phyloP scores from a whole-genome alignment of 768 basidiomycete species.

The Cubamyces lactineus region DNA sequence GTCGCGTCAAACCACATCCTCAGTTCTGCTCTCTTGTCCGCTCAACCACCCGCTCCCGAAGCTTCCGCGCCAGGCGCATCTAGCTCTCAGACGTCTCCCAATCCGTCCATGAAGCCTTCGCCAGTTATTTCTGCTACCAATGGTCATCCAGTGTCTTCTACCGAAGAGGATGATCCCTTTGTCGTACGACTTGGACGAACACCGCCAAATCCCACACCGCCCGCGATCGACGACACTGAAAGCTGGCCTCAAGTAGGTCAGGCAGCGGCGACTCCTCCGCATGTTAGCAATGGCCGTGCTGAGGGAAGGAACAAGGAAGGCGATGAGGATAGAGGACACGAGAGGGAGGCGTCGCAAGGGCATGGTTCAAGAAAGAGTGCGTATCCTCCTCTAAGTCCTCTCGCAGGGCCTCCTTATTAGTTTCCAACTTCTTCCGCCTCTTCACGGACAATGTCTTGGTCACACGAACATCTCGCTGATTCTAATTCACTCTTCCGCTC shows the following conservation, averaged over 20 bases:
- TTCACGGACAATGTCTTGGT: not conserved
- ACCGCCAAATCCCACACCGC: constrained; percentile 32
- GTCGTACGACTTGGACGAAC: constrained; percentile 45
- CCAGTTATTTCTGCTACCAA: not conserved
- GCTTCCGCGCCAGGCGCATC: not conserved
- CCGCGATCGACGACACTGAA: constrained; percentile 40
- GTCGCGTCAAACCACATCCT: not conserved
- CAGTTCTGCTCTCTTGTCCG: not conserved
- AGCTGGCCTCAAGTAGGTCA: constrained; percentile 53
- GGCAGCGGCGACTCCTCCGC: constrained; percentile 23
- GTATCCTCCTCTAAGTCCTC: constrained; percentile 29
- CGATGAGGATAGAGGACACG: constrained; percentile 28
- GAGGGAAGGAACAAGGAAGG: constrained; percentile 24
- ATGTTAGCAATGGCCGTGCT: constrained; percentile 4
- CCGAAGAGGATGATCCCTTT: constrained; percentile 45
- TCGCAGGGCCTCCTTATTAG: not conserved
- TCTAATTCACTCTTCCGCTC: not conserved
- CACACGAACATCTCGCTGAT: constrained; percentile 4
- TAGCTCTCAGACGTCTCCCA: constrained; percentile 5
- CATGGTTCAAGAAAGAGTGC: constrained; percentile 42
- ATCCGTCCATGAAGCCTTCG: constrained; percentile 1
- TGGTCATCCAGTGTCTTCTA: constrained; percentile 9
- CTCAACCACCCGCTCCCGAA: not conserved
- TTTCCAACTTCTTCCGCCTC: not conserved
- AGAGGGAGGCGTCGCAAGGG: constrained; percentile 30